Conservation (phyloP, 164 flowering plant species). For the Malania oleifera region DNA sequence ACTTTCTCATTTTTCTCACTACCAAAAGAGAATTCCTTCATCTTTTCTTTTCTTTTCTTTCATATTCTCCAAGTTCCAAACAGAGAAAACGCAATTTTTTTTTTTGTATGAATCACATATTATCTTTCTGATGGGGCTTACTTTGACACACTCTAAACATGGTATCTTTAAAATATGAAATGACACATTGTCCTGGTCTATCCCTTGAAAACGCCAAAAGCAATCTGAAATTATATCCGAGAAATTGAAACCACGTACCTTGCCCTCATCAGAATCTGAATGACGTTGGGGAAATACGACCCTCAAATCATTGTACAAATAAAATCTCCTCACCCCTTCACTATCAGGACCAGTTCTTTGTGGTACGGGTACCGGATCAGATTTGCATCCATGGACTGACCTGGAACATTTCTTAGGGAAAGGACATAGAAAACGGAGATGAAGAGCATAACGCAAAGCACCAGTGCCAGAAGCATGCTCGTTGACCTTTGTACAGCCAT, state of each 20-base stretch:
- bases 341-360: conserved; percentile 4
- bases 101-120: too few relatives aligned
- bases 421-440: conserved; percentile 41
- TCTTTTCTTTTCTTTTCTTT: too few relatives aligned
- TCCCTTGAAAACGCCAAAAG: background rate
- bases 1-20: too few relatives aligned
- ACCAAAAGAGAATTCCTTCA: too few relatives aligned
- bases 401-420: conserved; percentile 22
- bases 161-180: too few relatives aligned
- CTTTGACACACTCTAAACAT: too few relatives aligned
- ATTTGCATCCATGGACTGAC: conserved; percentile 15
- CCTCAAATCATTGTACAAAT: conserved; percentile 38
- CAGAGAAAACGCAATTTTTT: too few relatives aligned
- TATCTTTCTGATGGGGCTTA: too few relatives aligned
- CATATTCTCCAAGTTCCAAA: too few relatives aligned
- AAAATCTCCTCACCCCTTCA: conserved; percentile 28
- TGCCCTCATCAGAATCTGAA: conserved; percentile 42
- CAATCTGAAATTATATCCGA: background rate
- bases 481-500: conserved; percentile 22
- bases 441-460: conserved; percentile 40
- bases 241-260: conserved; percentile 21
- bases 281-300: conserved; percentile 50
- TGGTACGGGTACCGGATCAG: conserved; percentile 16
- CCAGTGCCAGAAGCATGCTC: conserved; percentile 18
- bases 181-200: too few relatives aligned